Base-by-base conservation (phyloP, 2,329 filamentous ascomycete species). In the Pseudocercospora musae region DNA sequence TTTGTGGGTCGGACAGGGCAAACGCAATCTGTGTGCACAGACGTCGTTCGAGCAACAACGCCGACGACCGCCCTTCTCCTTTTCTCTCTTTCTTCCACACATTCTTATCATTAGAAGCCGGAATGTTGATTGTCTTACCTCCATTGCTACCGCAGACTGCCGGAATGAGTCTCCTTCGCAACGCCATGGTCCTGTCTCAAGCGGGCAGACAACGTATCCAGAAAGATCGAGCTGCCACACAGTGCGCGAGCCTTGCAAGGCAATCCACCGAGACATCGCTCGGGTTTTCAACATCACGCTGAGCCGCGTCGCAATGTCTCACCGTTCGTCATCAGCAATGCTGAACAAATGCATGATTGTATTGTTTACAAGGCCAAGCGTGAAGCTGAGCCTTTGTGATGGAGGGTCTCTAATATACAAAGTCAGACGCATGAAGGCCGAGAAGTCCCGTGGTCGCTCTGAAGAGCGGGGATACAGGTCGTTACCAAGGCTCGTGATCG, bases 131-230 rank as follows among this genome's bases (percentile, higher is more conserved):
- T n/a, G 44, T 48, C 44, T 25, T 48, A 20, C 18, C 18, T 48
- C 44, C 44, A 48, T 48, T 20, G 44, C 37, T 40, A 18, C 37
- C 18, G 37, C 37, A 2, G 18, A 40, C 37, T 4, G 11, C 11
- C 21, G 48, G 48, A 52, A 52, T 52, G 48, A 25, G 48, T 52
- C 48, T 52, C 48, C 48, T 18, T 52, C 48, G 48, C 48, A 52
- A 52, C 48, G 23, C 48, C 11, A 3, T 18, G 48, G 15, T 3
- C 9, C 23, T 25, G 21, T 50, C 46, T 50, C 46, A 50, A 10
- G 20, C 20, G 20, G 42, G 7, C 10, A 21, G 42, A 46, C 6
- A 21, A 4, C 8, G 21, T 33, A 4, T 5, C 10, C 31, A 4
- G 10, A 33, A 33, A 33, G 31, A 33, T 33, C 31, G 31, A 4